Base-by-base conservation (phyloP, 768 basidiomycete species). In the Rhizopogon vesiculosus region DNA sequence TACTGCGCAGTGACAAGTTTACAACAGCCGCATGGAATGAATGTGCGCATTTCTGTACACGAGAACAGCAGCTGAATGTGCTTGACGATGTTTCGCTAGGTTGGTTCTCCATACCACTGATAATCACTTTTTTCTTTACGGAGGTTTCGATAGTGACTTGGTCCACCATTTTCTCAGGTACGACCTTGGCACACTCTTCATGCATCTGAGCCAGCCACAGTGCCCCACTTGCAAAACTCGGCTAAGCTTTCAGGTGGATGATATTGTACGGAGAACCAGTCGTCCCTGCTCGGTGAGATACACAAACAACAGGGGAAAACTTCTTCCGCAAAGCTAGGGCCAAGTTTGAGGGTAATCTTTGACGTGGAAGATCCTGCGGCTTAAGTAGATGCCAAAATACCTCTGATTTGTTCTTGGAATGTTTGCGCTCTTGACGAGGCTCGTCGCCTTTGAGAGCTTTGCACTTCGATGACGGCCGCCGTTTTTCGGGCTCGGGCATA, bases 161-260 rank as follows among this genome's bases (percentile, higher is more conserved):
- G 64, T 93, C 93, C 22, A 96, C 82, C 87, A 92, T 95, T 0
- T 94, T 93, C 69, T 98, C 93, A 0, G 95, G 96, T 7, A 97
- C 78, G 16, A 91, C 80, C 41, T 76, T 81, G 6, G 89, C 93
- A 65, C 93, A 96, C 7, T 77, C 70, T 60, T 85, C 86, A 68
- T 97, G 93, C 1, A 25, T 25, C 25, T 25, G 25, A 25, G 91
- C 92, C 78, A 79, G 78, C 87, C 88, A 91, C 25, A 25, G 25
- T 6, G 72, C 64, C 45, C 74, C 74, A 43, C 66, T 40, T 42
- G 59, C 12, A 48, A 65, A 31, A 50, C 62, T 60, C 45, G 62
- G 56, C n/a, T 55, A 69, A 29, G 19, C 67, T 58, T 41, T 81
- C 80, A 5, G 75, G 68, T 10, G 78, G 74, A 46, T 85, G 85